Evolutionary conservation across 306 rosid genomes (phyloP), one percentile per base, ranked within the genome.

Genomic region (Calophaca sinica): DNA sequence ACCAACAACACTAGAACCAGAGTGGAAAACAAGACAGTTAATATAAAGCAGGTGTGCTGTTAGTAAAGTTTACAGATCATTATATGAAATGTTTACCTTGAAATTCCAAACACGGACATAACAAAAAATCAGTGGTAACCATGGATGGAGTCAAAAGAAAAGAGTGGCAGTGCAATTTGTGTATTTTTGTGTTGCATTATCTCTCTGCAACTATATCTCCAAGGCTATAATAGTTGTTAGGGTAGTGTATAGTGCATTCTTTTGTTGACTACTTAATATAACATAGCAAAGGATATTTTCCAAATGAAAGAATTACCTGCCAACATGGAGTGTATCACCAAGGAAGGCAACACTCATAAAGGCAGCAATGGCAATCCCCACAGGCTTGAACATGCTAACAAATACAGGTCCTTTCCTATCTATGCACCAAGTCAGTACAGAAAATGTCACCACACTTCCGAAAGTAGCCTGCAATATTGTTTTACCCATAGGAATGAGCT

Each of bases 281-380:
- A 26, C 48, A 32, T n/a, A 4, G 31, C 50, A 48, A 35, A 65
- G 2, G 10, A 67, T 45, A 2, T 41, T 12, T 44, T 38, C 9
- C 4, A 15, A 49, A 66, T 41, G 53, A 41, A 29, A 28, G 28
- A 79, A 9, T 54, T 70, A 87, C 90, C 89, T 85, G 69, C 93
- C 93, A 45, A 81, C 64, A 71, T 84, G 75, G 35, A 88, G 88
- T 49, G 88, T 87, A 53, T 85, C 90, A 55, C 93, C 88, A 5
- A 91, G 90, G 78, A 91, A 84, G 81, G 68, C 52, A 42, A 60
- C 85, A 65, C 96, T 72, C 51, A 83, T 63, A 35, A 86, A 83
- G 36, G 91, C 93, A 55, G 93, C 93, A 75, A 86, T 78, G 54
- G 86, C 91, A 62, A 90, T 86, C 74, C 89, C 84, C 14, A 86